phyloP scores from a whole-genome alignment of 2,329 filamentous ascomycete genomes.

The Penicillium glabrum region DNA sequence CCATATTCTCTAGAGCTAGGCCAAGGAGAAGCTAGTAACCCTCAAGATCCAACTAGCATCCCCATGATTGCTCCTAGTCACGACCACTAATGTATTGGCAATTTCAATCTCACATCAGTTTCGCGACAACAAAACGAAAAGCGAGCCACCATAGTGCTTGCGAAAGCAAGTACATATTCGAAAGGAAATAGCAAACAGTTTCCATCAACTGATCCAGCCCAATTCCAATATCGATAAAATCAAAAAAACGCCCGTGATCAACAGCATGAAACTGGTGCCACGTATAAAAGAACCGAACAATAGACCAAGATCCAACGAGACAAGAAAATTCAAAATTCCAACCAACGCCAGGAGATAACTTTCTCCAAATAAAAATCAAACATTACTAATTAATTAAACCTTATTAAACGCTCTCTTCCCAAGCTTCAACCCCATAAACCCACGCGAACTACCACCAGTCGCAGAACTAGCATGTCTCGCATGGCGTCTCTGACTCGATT shows the following conservation, averaged over 20 bases:
- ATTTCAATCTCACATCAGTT: neutral
- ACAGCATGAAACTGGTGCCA: neutral
- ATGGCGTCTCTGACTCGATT: constrained; percentile 19
- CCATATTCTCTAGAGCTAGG: neutral
- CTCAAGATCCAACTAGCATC: neutral
- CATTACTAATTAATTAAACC: constrained; percentile 6
- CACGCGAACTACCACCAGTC: constrained; percentile 2
- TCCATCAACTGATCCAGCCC: neutral
- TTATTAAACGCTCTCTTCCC: constrained; percentile 19
- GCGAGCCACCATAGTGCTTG: neutral
- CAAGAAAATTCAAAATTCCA: neutral
- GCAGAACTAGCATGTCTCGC: constrained; percentile 17
- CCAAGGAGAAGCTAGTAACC: neutral
- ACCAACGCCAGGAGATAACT: neutral
- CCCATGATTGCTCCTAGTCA: neutral
- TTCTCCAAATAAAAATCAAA: neutral
- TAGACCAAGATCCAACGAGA: neutral
- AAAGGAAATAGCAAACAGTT: neutral
- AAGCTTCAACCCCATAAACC: constrained; percentile 25
- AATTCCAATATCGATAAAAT: neutral
- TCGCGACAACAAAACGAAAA: neutral
- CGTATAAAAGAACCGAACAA: neutral
- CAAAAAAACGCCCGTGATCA: neutral
- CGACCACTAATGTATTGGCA: neutral
- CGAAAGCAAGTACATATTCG: neutral